Base-by-base conservation (phyloP, 805 yeast species). In the Martiniozyma abietophila region DNA sequence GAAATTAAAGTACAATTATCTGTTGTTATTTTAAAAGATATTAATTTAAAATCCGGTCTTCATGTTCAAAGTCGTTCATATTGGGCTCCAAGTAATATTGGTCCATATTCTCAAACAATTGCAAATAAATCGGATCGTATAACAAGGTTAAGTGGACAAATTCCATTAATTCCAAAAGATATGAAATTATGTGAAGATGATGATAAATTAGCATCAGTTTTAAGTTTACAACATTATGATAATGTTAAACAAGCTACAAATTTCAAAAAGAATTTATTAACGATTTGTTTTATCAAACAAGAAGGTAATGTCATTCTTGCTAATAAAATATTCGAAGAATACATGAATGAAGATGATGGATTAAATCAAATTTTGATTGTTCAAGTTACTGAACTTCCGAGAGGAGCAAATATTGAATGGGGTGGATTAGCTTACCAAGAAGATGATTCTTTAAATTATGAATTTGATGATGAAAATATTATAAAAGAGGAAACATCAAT, bases 41-140 rank as follows among this genome's bases (percentile, higher is more conserved):
- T 52, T 22, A 29, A 18, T 0, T 45, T 44, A 8, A 80, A 80
- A 45, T 60, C 59, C 20, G 96, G 97, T 1, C 61, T 89, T 11
- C 97, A 92, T 50, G 85, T 92, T 7, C 89, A 92, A 47, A 86
- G 96, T 1, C 67, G 88, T 39, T 86, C 96, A 26, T 88, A 82
- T 53, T 92, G 98, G 98, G 97, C 96, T 0, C 98, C 98, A 0
- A 89, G 95, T 24, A 92, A 92, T 46, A 92, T 92, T 29, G 98
- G 98, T 0, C 98, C 98, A 0, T 92, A 92, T 52, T 89, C 98
- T 0, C 98, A 92, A 56, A 71, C 88, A 0, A 73, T 76, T 8
- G 55, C 69, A 4, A 76, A 74, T 42, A 54, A 49, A 10, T 51
- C 51, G 14, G 71, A 74, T 36, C 57, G 66, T 18, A 55, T 75